Evolutionary conservation across 1,284 basidiomycete species (phyloP).

Genomic region (Veloboletus limbatus): DNA sequence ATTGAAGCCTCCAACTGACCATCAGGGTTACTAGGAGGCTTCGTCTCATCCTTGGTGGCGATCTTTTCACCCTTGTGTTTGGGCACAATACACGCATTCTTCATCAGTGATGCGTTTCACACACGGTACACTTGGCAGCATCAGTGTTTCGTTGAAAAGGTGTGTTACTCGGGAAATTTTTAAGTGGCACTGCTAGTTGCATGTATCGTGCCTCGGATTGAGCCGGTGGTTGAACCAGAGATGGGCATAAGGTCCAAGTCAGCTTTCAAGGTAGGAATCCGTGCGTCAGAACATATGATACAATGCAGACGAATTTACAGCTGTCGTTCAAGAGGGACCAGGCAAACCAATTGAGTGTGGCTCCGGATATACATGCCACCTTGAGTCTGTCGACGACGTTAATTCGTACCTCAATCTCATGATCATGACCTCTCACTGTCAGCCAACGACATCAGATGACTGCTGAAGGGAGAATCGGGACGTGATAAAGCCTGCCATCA

Average conservation of each 20-base stretch:
- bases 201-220: conserved; percentile 40
- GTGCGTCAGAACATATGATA: background rate
- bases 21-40: conserved; percentile 58
- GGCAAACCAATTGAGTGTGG: too few relatives aligned
- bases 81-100: conserved; percentile 51
- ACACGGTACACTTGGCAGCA: conserved; percentile 33
- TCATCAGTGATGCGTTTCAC: conserved; percentile 1
- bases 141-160: conserved; percentile 46
- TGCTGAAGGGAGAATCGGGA: too few relatives aligned
- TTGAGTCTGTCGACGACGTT: too few relatives aligned
- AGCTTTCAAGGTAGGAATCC: conserved; percentile 3
- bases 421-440: too few relatives aligned
- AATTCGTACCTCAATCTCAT: too few relatives aligned
- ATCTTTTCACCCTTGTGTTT: conserved; percentile 82
- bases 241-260: conserved; percentile 25
- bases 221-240: conserved; percentile 42
- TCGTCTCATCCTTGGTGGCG: conserved; percentile 74
- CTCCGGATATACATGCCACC: too few relatives aligned
- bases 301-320: background rate
- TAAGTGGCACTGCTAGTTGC: conserved; percentile 44
- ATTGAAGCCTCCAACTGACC: conserved; percentile 72
- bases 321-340: too few relatives aligned
- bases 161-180: conserved; percentile 46
- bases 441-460: too few relatives aligned
- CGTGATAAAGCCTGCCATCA: too few relatives aligned